A percentile compares a stretch with the other conserved stretches of the same genome.
Conservation (phyloP, 306 rosid genomes). For the Vicia faba region DNA sequence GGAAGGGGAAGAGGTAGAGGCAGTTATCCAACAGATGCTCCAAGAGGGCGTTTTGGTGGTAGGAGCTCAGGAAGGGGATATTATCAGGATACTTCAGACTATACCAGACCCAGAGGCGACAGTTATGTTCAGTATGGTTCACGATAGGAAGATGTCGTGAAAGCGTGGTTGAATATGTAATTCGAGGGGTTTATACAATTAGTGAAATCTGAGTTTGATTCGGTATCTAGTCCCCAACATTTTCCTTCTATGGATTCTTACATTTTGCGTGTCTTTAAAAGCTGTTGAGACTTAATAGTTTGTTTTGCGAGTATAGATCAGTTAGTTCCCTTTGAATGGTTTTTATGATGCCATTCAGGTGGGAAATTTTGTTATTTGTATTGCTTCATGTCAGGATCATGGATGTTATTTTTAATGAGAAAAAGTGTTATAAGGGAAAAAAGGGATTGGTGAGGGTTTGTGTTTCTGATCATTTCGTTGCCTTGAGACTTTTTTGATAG, state of each 20-base stretch:
- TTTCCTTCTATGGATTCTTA: constrained; percentile 46
- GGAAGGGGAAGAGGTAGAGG: constrained; percentile 89
- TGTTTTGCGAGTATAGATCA: constrained; percentile 45
- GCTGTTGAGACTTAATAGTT: constrained; percentile 45
- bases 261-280: constrained; percentile 46
- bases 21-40: constrained; percentile 62
- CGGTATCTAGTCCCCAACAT: constrained; percentile 37
- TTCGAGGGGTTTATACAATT: constrained; percentile 28
- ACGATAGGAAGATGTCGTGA: constrained; percentile 47
- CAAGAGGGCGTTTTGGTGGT: constrained; percentile 76
- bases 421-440: constrained; percentile 21
- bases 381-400: constrained; percentile 44
- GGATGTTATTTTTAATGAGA: constrained; percentile 42
- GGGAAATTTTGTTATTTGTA: constrained; percentile 61
- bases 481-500: not conserved
- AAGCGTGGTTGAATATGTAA: constrained; percentile 28
- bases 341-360: constrained; percentile 66
- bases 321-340: constrained; percentile 61
- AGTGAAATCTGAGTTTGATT: constrained; percentile 44
- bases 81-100: constrained; percentile 62
- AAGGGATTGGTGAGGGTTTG: constrained; percentile 20
- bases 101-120: constrained; percentile 63
- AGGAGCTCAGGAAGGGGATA: constrained; percentile 67
- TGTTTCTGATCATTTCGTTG: constrained; percentile 19
- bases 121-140: constrained; percentile 72